Percentiles rank a stretch among this genome's conserved stretches.
phyloP scores from a whole-genome alignment of 176 grass and related monocot genomes.

The Aegilops umbellulata region DNA sequence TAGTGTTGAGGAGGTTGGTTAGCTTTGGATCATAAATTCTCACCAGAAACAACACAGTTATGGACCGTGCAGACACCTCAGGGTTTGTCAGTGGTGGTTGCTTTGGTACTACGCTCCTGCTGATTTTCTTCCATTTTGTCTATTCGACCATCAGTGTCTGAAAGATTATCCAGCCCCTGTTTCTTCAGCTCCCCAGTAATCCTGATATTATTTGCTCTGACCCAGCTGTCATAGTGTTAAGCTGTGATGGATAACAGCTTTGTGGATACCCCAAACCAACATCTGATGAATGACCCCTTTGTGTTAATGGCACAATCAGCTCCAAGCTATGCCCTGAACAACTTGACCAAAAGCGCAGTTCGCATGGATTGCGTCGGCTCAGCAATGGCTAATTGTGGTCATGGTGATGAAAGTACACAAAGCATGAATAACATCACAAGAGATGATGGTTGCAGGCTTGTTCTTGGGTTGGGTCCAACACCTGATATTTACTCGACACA shows the following conservation, averaged over 20 bases:
- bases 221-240: not conserved
- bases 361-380: constrained; percentile 37
- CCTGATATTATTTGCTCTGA: not conserved
- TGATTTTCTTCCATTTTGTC: constrained; percentile 60
- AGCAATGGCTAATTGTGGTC: constrained; percentile 23
- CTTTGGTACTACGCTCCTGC: constrained; percentile 39
- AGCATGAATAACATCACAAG: constrained; percentile 27
- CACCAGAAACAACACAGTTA: constrained; percentile 2
- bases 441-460: constrained; percentile 64
- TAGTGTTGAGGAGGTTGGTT: constrained; percentile 15
- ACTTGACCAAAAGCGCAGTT: constrained; percentile 37
- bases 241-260: constrained; percentile 33
- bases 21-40: constrained; percentile 33
- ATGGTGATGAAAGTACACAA: constrained; percentile 16
- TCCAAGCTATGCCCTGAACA: constrained; percentile 35
- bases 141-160: constrained; percentile 29
- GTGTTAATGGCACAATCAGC: constrained; percentile 21
- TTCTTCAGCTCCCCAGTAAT: constrained; percentile 20
- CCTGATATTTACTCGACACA: constrained; percentile 59
- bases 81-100: constrained; percentile 67
- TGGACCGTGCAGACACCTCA: constrained; percentile 66
- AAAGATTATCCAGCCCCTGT: constrained; percentile 20
- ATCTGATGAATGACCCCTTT: constrained; percentile 28
- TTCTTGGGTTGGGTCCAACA: constrained; percentile 79
- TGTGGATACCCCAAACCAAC: constrained; percentile 20